Evolutionary conservation across 305 asterid genomes (phyloP).

Genomic region (Plantago lanceolata): DNA sequence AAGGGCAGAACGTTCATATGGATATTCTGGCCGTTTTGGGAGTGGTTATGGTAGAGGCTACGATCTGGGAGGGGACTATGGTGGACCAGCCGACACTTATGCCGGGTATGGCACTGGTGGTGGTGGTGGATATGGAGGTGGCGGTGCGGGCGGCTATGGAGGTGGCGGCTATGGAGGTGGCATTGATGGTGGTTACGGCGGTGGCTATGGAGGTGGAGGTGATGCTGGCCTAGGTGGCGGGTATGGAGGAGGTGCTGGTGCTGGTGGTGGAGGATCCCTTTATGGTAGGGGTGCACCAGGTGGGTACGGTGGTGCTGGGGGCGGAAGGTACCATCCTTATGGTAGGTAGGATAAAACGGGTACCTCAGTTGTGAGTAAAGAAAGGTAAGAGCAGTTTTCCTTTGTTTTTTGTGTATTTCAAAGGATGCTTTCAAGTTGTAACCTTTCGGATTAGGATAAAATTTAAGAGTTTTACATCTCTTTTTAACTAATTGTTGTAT

Average conservation of each 20-base stretch:
- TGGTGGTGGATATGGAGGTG: slow-evolving; percentile 29
- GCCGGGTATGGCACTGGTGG: slow-evolving; percentile 34
- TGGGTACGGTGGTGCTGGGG: slow-evolving; percentile 25
- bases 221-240: slow-evolving; percentile 20
- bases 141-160: no score
- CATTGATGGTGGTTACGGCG: slow-evolving; percentile 26
- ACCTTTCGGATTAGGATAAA: slow-evolving; percentile 2
- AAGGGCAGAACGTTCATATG: slow-evolving; percentile 43
- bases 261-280: slow-evolving; percentile 18
- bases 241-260: slow-evolving; percentile 11
- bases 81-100: slow-evolving; percentile 38
- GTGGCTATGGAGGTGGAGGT: slow-evolving; percentile 26
- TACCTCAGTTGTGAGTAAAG: neutral
- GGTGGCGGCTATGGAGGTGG: slow-evolving; percentile 35
- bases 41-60: slow-evolving; percentile 49
- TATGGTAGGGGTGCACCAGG: slow-evolving; percentile 17
- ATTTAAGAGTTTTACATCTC: slow-evolving; percentile 3
- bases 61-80: slow-evolving; percentile 41
- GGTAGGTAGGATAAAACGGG: slow-evolving; percentile 12
- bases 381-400: slow-evolving; percentile 5
- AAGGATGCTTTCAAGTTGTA: slow-evolving; percentile 7
- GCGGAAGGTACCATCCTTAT: slow-evolving; percentile 26
- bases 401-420: slow-evolving; percentile 3
- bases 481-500: slow-evolving; percentile 10
- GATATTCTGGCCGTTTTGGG: slow-evolving; percentile 41